Evolutionary conservation across 257 asterid species (phyloP), one percentile per base, ranked within the genome.

Genomic region (Craterostigma plantagineum): DNA sequence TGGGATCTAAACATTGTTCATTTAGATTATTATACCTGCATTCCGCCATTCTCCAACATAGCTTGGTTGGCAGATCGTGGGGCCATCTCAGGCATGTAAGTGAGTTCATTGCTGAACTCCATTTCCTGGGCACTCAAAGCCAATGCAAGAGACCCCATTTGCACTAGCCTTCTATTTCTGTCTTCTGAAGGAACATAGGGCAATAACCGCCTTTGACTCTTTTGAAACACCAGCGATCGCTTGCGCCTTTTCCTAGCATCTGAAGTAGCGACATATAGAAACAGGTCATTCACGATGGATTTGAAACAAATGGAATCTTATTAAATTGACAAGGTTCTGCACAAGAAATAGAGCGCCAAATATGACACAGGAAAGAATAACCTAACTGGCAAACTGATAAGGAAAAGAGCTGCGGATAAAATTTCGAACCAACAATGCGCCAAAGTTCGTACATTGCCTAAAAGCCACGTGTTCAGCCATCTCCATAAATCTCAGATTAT

Each of bases 1-100:
- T 43, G 38, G 45, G 49, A 50, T 40, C 45, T 51, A 16, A 35
- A 43, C n/a, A n/a, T n/a, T n/a, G n/a, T n/a, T n/a, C n/a, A n/a
- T n/a, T n/a, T n/a, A n/a, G n/a, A n/a, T n/a, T n/a, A 48, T 39
- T 49, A 43, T 54, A 84, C 95, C 93, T 84, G 95, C 91, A 84
- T 84, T 63, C 92, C 95, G 42, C 81, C 93, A 13, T 71, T 68
- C 66, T 84, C 95, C 60, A 63, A 55, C 35, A 43, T 39, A 14
- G 93, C 74, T 55, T 36, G 74, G 57, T 84, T 84, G 60, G 95
- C 76, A 33, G 77, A 60, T 66, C 63, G 64, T 42, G 79, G 70
- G 46, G 93, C 93, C 92, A 79, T 71, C 51, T 65, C 69, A 6
- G 76, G 63, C 60, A 67, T 35, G 63, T 84, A 84, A 39, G 67